phyloP scores from a whole-genome alignment of 2,329 filamentous ascomycete species.

The Epichloe sp. region DNA sequence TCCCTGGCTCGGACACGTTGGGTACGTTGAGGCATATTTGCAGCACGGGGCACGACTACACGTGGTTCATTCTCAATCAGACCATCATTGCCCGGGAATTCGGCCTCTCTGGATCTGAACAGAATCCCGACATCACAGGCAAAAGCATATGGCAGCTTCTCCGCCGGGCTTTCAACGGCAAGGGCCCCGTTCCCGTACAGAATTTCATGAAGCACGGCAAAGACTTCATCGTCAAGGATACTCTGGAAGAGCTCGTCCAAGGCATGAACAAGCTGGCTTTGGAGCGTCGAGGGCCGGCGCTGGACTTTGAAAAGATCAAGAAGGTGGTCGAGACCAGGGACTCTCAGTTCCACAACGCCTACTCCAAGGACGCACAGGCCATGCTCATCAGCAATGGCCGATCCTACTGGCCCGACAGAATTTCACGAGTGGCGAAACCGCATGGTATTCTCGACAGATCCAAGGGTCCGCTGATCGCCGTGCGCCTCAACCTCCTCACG shows the following conservation, averaged over 20 bases:
- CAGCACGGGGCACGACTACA: conserved; percentile 47
- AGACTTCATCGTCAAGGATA: conserved; percentile 47
- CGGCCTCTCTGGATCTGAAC: conserved; percentile 48
- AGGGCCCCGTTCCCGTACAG: conserved; percentile 41
- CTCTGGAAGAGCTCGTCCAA: conserved; percentile 38
- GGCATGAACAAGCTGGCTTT: conserved; percentile 45
- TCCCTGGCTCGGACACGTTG: conserved; percentile 44
- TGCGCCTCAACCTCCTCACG: conserved; percentile 46
- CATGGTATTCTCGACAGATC: conserved; percentile 39
- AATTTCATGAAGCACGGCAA: conserved; percentile 44
- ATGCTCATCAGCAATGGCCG: conserved; percentile 48
- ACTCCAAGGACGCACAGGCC: conserved; percentile 46
- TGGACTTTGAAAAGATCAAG: conserved; percentile 31
- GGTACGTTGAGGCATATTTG: conserved; percentile 46
- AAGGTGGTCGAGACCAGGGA: conserved; percentile 40
- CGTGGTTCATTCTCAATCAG: conserved; percentile 48
- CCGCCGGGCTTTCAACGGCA: conserved; percentile 35
- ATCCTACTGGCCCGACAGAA: conserved; percentile 40
- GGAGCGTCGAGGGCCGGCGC: conserved; percentile 30
- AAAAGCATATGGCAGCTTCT: conserved; percentile 43
- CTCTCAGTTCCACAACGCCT: conserved; percentile 40
- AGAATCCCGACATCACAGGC: conserved; percentile 46
- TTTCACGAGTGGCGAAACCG: conserved; percentile 37
- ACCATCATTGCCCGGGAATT: conserved; percentile 49
- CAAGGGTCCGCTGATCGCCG: conserved; percentile 47